A percentile compares a stretch with the other conserved stretches of the same genome.
Conservation (phyloP, 495 filamentous ascomycete genomes). For the Xylaria nigripes region DNA sequence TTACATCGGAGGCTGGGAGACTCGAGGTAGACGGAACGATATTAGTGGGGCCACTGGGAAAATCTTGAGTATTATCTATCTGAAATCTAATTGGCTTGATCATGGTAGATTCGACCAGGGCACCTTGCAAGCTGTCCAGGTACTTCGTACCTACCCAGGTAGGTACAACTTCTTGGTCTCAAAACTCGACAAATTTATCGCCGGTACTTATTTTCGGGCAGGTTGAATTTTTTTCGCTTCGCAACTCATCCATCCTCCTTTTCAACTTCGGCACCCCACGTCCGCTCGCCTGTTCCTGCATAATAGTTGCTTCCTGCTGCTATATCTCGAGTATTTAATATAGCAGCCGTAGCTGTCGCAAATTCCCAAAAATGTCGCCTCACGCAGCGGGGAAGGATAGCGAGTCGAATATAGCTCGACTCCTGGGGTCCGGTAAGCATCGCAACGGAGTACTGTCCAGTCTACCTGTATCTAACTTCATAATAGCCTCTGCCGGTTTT, state of each 20-base stretch:
- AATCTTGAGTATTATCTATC: neutral
- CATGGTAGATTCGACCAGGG: too few species aligned
- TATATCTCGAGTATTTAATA: neutral
- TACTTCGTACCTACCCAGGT: neutral
- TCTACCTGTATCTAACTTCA: neutral
- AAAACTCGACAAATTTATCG: conserved; percentile 8
- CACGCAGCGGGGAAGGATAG: conserved; percentile 56
- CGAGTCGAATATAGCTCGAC: conserved; percentile 78
- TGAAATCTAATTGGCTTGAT: neutral
- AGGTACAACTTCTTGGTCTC: neutral
- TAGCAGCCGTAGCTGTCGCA: neutral
- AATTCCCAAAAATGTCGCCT: conserved; percentile 36
- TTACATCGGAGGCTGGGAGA: too few species aligned
- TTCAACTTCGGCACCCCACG: neutral
- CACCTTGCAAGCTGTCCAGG: neutral
- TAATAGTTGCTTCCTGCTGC: neutral
- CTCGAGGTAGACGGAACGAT: too few species aligned
- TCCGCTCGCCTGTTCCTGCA: neutral
- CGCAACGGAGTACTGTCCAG: neutral
- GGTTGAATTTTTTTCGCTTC: conserved; percentile 11
- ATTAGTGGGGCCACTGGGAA: neutral
- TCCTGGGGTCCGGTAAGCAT: conserved; percentile 79
- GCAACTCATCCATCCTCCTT: neutral
- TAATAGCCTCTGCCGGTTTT: conserved; percentile 81
- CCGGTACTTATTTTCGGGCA: neutral